Percentiles rank a stretch among this genome's conserved stretches.
phyloP scores from a whole-genome alignment of 495 filamentous ascomycete species.

The Pseudoneurospora amorphoporcata region DNA sequence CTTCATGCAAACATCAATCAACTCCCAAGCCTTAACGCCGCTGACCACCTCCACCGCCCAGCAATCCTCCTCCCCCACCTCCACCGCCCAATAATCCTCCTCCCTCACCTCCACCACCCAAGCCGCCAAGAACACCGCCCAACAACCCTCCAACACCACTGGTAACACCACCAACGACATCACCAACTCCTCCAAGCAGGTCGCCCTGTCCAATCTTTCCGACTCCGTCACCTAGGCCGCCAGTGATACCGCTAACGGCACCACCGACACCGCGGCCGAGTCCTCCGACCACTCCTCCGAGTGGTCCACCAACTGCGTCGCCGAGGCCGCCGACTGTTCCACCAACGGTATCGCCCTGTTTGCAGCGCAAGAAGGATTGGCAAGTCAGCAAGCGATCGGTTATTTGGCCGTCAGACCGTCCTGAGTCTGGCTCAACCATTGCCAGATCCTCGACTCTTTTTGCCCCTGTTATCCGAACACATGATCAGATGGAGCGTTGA shows the following conservation, averaged over 20 bases:
- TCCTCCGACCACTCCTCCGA: slow-evolving; percentile 15
- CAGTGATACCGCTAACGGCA: slow-evolving; percentile 14
- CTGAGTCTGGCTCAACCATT: slow-evolving; percentile 6
- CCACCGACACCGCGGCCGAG: slow-evolving; percentile 13
- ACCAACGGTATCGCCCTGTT: slow-evolving; percentile 15
- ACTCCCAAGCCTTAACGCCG: not conserved
- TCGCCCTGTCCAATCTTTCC: slow-evolving; percentile 18
- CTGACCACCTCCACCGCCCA: slow-evolving; percentile 1
- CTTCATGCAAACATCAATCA: not conserved
- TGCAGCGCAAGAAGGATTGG: not conserved
- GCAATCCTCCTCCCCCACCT: not conserved
- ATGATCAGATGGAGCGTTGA: not conserved
- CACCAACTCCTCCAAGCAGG: slow-evolving; percentile 15
- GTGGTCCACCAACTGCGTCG: slow-evolving; percentile 14
- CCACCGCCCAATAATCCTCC: not conserved
- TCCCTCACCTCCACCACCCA: not conserved
- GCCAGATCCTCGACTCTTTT: slow-evolving; percentile 5
- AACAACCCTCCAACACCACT: slow-evolving; percentile 14
- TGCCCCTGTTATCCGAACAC: not conserved
- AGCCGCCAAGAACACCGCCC: slow-evolving; percentile 13
- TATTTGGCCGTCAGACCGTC: not conserved
- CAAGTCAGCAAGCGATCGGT: not conserved
- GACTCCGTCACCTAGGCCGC: slow-evolving; percentile 13
- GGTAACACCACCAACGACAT: slow-evolving; percentile 13
- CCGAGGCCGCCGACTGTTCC: slow-evolving; percentile 17